These are phyloP conservation scores for Aspergillus novoparasiticus DNA, from an alignment of 2,329 filamentous ascomycete species.

Conservation along the genomic window DNA sequence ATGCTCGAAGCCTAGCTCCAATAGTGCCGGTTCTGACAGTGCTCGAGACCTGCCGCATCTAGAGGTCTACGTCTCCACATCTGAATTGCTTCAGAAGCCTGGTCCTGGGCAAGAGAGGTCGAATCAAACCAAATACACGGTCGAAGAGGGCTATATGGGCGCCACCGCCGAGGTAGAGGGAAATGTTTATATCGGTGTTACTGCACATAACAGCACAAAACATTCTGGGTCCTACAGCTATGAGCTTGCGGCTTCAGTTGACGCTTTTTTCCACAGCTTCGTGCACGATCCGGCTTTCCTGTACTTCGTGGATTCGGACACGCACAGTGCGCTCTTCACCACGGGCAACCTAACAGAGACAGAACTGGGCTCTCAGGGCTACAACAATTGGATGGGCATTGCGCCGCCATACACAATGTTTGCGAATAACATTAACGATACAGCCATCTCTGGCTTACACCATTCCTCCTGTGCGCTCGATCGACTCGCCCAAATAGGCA, in stretches of 20 bases:
- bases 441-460: constrained; percentile 67
- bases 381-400: constrained; percentile 60
- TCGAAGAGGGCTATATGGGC: constrained; percentile 71
- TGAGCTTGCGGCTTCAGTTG: constrained; percentile 79
- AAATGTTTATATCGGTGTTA: constrained; percentile 75
- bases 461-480: constrained; percentile 82
- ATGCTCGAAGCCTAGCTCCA: constrained; percentile 72
- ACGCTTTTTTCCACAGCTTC: constrained; percentile 71
- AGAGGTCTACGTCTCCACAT: constrained; percentile 73
- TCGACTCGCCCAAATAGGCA: constrained; percentile 64
- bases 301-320: constrained; percentile 83
- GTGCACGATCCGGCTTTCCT: constrained; percentile 59
- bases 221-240: constrained; percentile 74
- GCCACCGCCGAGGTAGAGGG: constrained; percentile 62
- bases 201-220: constrained; percentile 66
- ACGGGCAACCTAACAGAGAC: constrained; percentile 67
- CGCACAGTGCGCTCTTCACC: constrained; percentile 73
- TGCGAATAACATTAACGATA: constrained; percentile 63
- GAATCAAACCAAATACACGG: constrained; percentile 48
- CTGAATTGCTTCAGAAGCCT: constrained; percentile 64
- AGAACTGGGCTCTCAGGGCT: constrained; percentile 50
- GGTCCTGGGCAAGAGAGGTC: constrained; percentile 59
- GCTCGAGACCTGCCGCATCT: constrained; percentile 67
- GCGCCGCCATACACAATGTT: constrained; percentile 76
- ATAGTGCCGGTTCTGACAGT: constrained; percentile 45